These are phyloP conservation scores for Naganishia cerealis DNA, from an alignment of 1,284 basidiomycete genomes.

Conservation along the genomic window DNA sequence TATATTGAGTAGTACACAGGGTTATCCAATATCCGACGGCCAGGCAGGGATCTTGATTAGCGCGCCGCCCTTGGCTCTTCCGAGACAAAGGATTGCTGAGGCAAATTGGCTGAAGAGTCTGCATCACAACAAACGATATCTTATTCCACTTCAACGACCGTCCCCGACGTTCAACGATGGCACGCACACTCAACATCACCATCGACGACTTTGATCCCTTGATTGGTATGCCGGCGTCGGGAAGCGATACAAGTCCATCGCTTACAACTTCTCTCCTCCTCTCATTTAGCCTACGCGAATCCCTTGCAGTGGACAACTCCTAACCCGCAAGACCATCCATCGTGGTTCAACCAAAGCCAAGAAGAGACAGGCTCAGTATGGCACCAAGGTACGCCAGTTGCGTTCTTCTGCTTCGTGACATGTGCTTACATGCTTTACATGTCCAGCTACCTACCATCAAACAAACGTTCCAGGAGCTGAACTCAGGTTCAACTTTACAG, in stretches of 20 bases:
- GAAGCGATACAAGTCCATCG: slow-evolving; percentile 40
- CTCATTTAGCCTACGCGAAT: slow-evolving; percentile 27
- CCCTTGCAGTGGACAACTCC: slow-evolving; percentile 48
- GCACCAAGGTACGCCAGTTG: slow-evolving; percentile 46
- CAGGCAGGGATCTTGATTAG: no score
- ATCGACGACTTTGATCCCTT: slow-evolving; percentile 55
- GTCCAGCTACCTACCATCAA: slow-evolving; percentile 48
- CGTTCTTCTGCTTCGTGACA: not conserved
- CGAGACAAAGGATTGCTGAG: no score
- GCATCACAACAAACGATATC: no score
- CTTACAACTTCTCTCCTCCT: not conserved
- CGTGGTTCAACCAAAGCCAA: slow-evolving; percentile 45
- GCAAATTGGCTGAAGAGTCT: no score
- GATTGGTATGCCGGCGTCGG: slow-evolving; percentile 33
- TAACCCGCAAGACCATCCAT: slow-evolving; percentile 49
- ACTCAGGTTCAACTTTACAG: slow-evolving; percentile 47
- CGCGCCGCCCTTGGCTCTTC: no score
- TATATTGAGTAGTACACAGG: no score
- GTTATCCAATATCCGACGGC: no score
- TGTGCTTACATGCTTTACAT: not conserved
- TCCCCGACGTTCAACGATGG: slow-evolving; percentile 30
- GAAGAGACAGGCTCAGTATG: slow-evolving; percentile 46
- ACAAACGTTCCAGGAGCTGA: slow-evolving; percentile 41
- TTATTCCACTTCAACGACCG: no score
- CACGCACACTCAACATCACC: slow-evolving; percentile 41